Conservation (phyloP, 305 asterid species). For the Petunia hybrid region DNA sequence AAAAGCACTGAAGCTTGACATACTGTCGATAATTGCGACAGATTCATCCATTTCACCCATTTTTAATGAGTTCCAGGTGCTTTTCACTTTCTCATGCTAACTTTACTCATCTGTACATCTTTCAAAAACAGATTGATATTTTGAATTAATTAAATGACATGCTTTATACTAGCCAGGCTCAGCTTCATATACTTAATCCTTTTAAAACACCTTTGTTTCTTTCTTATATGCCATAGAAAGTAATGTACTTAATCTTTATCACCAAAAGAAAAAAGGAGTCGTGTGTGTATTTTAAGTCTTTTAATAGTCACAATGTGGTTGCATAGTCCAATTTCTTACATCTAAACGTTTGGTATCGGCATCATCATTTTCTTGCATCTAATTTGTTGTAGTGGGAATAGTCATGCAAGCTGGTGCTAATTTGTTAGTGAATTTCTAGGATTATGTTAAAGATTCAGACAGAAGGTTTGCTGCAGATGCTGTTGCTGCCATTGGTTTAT, state of each 20-base stretch:
- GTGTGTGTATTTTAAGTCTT: not conserved
- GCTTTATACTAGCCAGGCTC: constrained; percentile 7
- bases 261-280: not conserved
- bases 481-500: constrained; percentile 90
- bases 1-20: constrained; percentile 91
- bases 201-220: constrained; percentile 19
- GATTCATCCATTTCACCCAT: constrained; percentile 72
- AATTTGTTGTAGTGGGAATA: constrained; percentile 34
- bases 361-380: not conserved
- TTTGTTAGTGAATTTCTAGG: constrained; percentile 58
- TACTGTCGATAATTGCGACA: constrained; percentile 84
- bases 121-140: not conserved
- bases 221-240: constrained; percentile 23
- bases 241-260: not conserved
- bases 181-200: not conserved
- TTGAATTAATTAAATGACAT: constrained; percentile 7
- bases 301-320: not conserved
- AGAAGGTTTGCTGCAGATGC: constrained; percentile 95
- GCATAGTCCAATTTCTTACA: not conserved
- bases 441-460: constrained; percentile 93
- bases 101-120: not conserved
- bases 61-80: constrained; percentile 95
- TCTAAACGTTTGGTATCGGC: not conserved
- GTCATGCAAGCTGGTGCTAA: constrained; percentile 41
- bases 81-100: not conserved